phyloP scores from a whole-genome alignment of 768 basidiomycete genomes.

The Leucocoprinus leucothites region DNA sequence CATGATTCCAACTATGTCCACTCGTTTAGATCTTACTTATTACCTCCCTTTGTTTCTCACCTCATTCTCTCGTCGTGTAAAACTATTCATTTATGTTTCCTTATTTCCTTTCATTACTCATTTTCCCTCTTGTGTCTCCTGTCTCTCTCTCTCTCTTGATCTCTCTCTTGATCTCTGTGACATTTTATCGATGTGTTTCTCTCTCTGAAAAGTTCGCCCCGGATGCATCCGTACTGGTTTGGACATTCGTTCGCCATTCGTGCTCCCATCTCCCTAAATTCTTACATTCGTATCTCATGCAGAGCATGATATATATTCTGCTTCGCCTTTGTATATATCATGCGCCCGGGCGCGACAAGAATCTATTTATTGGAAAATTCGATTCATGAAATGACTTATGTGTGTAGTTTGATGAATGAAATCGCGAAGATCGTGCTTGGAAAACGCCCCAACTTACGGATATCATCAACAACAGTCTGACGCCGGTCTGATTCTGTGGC shows the following conservation, averaged over 20 bases:
- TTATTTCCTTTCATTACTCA: conserved; percentile 13
- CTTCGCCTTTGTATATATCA: conserved; percentile 30
- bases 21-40: conserved; percentile 14
- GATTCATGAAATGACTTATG: not conserved
- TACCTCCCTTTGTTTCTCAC: conserved; percentile 14
- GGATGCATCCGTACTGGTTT: not conserved
- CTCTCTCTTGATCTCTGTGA: conserved; percentile 3
- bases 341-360: conserved; percentile 31
- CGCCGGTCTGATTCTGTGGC: too few species aligned
- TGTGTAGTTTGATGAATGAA: too few species aligned
- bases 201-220: conserved; percentile 13
- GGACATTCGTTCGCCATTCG: conserved; percentile 20
- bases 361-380: conserved; percentile 21
- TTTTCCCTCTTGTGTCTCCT: conserved; percentile 15
- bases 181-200: conserved; percentile 19
- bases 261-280: conserved; percentile 19
- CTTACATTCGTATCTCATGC: conserved; percentile 16
- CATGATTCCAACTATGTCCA: conserved; percentile 15
- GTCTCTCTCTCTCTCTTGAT: conserved; percentile 7
- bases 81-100: conserved; percentile 16
- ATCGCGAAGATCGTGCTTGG: too few species aligned
- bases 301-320: conserved; percentile 26
- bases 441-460: too few species aligned
- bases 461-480: too few species aligned
- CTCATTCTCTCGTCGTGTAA: conserved; percentile 17